phyloP scores from a whole-genome alignment of 805 yeast species.

The Suhomyces faveliae region DNA sequence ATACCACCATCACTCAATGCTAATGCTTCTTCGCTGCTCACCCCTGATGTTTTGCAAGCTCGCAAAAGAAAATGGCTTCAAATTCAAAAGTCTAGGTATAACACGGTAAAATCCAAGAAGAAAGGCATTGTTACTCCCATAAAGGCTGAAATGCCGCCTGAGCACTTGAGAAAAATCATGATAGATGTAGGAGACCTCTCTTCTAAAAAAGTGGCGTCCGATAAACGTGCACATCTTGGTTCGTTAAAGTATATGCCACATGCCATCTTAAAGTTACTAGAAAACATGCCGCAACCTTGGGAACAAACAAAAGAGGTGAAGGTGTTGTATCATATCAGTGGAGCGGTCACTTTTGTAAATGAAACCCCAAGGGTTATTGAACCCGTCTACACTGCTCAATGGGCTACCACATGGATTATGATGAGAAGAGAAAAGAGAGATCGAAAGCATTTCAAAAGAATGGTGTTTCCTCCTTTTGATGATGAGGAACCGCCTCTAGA shows the following conservation, averaged over 20 bases:
- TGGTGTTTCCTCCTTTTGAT: constrained; percentile 94
- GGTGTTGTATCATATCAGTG: constrained; percentile 85
- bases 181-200: constrained; percentile 84
- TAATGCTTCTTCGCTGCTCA: not conserved
- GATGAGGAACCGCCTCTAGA: constrained; percentile 94
- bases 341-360: constrained; percentile 93
- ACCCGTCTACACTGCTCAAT: constrained; percentile 88
- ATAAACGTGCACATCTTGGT: constrained; percentile 83
- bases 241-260: constrained; percentile 95
- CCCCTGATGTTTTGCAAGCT: constrained; percentile 32
- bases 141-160: constrained; percentile 88
- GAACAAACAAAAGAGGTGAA: constrained; percentile 80
- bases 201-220: constrained; percentile 72
- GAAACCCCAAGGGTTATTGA: constrained; percentile 90
- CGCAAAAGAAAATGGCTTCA: constrained; percentile 60
- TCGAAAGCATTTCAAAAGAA: constrained; percentile 81
- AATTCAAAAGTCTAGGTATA: constrained; percentile 58
- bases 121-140: constrained; percentile 52
- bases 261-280: constrained; percentile 83
- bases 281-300: constrained; percentile 99
- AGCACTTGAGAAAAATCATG: constrained; percentile 83
- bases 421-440: constrained; percentile 96
- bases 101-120: constrained; percentile 20
- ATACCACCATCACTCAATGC: constrained; percentile 13
- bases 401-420: constrained; percentile 91